These are phyloP conservation scores for Lasiosphaeris hirsuta DNA, from an alignment of 495 filamentous ascomycete genomes.

Conservation along the genomic window DNA sequence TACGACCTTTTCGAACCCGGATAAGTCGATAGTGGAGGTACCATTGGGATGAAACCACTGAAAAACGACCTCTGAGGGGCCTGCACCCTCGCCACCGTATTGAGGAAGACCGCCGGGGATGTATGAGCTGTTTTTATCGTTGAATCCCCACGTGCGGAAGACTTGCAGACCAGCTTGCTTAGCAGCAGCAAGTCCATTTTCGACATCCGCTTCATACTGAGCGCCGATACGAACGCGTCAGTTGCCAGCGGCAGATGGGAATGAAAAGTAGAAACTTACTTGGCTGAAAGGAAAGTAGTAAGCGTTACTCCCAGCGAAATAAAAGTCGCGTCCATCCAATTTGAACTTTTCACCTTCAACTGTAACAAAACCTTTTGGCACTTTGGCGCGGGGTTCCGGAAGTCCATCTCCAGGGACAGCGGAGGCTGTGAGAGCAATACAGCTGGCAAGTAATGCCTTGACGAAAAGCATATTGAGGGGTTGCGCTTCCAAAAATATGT, in stretches of 20 bases:
- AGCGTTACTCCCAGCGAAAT: slow-evolving; percentile 68
- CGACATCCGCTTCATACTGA: slow-evolving; percentile 57
- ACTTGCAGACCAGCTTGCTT: slow-evolving; percentile 58
- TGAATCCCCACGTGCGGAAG: slow-evolving; percentile 63
- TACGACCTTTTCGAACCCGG: slow-evolving; percentile 65
- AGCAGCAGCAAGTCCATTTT: slow-evolving; percentile 53
- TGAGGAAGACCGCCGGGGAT: slow-evolving; percentile 36
- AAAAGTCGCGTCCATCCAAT: slow-evolving; percentile 59
- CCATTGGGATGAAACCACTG: slow-evolving; percentile 40
- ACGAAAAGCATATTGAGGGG: too few relatives aligned
- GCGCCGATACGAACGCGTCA: background rate
- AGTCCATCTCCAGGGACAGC: too few relatives aligned
- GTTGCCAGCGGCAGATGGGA: background rate
- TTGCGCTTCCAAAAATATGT: too few relatives aligned
- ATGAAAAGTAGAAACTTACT: slow-evolving; percentile 22
- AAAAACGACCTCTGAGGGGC: slow-evolving; percentile 49
- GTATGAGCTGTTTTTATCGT: slow-evolving; percentile 55
- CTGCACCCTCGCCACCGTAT: slow-evolving; percentile 48
- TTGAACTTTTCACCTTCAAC: slow-evolving; percentile 56
- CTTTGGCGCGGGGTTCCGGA: slow-evolving; percentile 12
- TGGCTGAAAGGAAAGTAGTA: slow-evolving; percentile 66
- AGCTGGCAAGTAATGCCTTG: too few relatives aligned
- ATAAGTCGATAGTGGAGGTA: slow-evolving; percentile 52
- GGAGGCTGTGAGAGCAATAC: too few relatives aligned
- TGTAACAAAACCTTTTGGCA: slow-evolving; percentile 42